Percentiles rank a stretch among this genome's conserved stretches.
Evolutionary conservation across 805 yeast species (phyloP).

Genomic region (Cyberlindnera saturnus): DNA sequence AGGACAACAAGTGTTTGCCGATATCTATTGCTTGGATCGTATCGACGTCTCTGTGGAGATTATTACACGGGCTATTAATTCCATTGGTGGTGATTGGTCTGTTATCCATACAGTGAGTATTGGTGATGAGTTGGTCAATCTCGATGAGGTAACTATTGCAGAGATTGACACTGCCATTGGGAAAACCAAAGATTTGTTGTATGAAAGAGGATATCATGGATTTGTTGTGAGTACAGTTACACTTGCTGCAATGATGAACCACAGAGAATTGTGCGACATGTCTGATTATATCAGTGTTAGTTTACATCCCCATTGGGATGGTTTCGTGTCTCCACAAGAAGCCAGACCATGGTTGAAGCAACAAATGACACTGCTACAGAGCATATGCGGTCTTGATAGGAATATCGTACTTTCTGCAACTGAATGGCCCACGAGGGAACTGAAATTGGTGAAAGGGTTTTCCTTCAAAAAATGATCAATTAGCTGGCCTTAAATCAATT

Average conservation of each 20-base stretch:
- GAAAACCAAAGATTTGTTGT: constrained; percentile 39
- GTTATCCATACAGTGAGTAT: constrained; percentile 54
- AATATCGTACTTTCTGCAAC: constrained; percentile 47
- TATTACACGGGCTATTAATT: constrained; percentile 39
- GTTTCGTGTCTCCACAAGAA: constrained; percentile 41
- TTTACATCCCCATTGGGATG: constrained; percentile 63
- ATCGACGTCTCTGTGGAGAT: constrained; percentile 35
- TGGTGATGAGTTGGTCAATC: constrained; percentile 61
- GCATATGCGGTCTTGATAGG: constrained; percentile 34
- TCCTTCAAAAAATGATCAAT: constrained; percentile 48
- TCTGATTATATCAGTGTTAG: constrained; percentile 62
- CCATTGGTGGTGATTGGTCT: constrained; percentile 47
- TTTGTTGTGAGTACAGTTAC: constrained; percentile 59
- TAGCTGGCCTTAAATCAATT: constrained; percentile 45
- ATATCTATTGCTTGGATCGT: constrained; percentile 46
- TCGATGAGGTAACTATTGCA: constrained; percentile 39
- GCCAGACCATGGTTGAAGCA: constrained; percentile 47
- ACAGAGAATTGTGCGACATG: constrained; percentile 45
- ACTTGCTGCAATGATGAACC: constrained; percentile 45
- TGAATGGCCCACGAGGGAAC: constrained; percentile 66
- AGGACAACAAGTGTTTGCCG: constrained; percentile 49
- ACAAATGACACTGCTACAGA: constrained; percentile 39
- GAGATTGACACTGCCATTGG: constrained; percentile 42
- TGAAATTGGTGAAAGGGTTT: constrained; percentile 41
- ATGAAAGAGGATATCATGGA: constrained; percentile 44